phyloP scores from a whole-genome alignment of 2,329 filamentous ascomycete species.

The Penicillium sp. region DNA sequence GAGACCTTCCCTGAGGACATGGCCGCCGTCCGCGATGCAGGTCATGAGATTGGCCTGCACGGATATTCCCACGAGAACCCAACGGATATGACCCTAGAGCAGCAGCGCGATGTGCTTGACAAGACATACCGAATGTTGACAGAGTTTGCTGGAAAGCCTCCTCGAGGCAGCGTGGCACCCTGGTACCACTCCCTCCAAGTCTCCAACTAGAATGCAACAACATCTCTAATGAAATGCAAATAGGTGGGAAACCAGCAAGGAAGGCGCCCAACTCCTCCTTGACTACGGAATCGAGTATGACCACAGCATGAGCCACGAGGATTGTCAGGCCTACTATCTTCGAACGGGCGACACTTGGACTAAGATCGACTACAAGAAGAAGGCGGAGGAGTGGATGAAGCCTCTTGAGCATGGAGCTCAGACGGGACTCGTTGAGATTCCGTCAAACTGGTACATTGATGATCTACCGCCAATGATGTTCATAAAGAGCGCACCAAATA shows the following conservation, averaged over 20 bases:
- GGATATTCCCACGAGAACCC: constrained; percentile 75
- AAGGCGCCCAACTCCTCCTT: constrained; percentile 53
- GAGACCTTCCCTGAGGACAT: constrained; percentile 66
- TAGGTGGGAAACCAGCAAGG: constrained; percentile 64
- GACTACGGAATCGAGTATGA: constrained; percentile 46
- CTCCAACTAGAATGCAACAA: background rate
- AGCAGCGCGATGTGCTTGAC: constrained; percentile 71
- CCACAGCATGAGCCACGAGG: constrained; percentile 46
- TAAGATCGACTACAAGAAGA: constrained; percentile 42
- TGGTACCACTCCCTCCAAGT: constrained; percentile 42
- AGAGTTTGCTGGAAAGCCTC: constrained; percentile 70
- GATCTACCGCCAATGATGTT: constrained; percentile 47
- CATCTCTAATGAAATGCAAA: background rate
- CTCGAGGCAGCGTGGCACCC: constrained; percentile 67
- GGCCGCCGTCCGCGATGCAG: constrained; percentile 57
- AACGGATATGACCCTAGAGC: constrained; percentile 66
- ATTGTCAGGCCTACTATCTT: constrained; percentile 45
- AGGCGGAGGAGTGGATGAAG: constrained; percentile 46
- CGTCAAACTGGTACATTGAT: constrained; percentile 45
- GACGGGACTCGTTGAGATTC: constrained; percentile 44
- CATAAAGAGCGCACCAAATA: constrained; percentile 48
- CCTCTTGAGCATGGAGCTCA: constrained; percentile 46
- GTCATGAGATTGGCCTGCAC: constrained; percentile 65
- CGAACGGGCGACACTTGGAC: constrained; percentile 45
- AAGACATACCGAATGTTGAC: constrained; percentile 73